phyloP scores from a whole-genome alignment of 2,329 filamentous ascomycete species.

The Pyricularia grisea region DNA sequence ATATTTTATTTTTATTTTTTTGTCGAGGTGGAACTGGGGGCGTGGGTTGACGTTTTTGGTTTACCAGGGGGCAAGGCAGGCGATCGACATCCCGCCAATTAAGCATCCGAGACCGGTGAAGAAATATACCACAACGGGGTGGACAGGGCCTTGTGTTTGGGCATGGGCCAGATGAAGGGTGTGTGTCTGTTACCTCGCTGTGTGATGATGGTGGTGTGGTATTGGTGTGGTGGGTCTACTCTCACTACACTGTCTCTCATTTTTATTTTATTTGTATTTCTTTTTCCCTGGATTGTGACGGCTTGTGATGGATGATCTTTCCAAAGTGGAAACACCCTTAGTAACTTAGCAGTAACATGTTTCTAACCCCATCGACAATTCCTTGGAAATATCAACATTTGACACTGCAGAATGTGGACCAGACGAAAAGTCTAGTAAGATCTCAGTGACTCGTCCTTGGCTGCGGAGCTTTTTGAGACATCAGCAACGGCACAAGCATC shows the following conservation, averaged over 20 bases:
- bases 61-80: neutral
- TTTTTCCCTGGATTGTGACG: neutral
- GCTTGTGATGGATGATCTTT: neutral
- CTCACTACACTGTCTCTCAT: too few relatives aligned
- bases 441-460: too few relatives aligned
- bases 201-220: neutral
- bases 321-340: neutral
- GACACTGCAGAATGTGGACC: neutral
- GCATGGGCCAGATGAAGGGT: neutral
- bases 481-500: neutral
- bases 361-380: neutral
- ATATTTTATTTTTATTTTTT: too few relatives aligned
- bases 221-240: neutral
- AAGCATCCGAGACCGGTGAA: neutral
- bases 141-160: neutral
- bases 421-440: neutral
- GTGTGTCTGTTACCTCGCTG: neutral
- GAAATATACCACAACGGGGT: neutral
- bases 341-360: neutral
- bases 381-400: neutral
- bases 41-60: neutral
- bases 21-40: neutral
- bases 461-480: neutral
- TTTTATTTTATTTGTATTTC: neutral
- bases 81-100: neutral